Evolutionary conservation across 2,329 filamentous ascomycete species (phyloP), one percentile per base, ranked within the genome.

Genomic region (Dactylellina drechsleri): DNA sequence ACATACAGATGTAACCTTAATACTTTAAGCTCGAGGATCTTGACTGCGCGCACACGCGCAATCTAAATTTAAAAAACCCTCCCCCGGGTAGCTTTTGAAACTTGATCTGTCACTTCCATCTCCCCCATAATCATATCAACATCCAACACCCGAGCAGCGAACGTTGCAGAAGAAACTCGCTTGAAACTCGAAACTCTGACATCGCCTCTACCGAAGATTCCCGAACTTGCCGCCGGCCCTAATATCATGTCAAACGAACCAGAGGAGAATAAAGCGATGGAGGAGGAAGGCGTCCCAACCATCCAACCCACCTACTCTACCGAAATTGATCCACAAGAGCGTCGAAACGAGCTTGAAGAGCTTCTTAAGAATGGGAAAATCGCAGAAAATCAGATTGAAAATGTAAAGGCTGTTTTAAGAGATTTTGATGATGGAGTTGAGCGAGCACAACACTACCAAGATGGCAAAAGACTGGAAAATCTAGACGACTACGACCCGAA

Each of bases 331-430:
- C 41, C 62, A 50, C 41, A 67, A 67, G 53, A 67, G 54, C 64
- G 28, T 52, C 40, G 54, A 53, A 67, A 53, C 0, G 64, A 67
- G 28, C 64, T 67, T 18, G 54, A 59, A 67, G 64, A 67, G 28
- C 54, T 67, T 59, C 64, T 67, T n/a, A 59, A 59, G 28, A 59
- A 53, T 59, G 64, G 64, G 16, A 31, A 67, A 59, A 59, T 67
- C 45, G 28, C 53, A 18, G 28, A 67, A 67, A 59, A 59, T 45
- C 64, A 67, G 45, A 67, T 67, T 20, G 36, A 53, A 67, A 67
- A 67, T 59, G 64, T 67, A 26, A 67, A 67, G 23, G 64, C 64
- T 52, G 64, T 31, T 41, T 53, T 67, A 45, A 59, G 45, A 31
- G 64, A 67, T 45, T 59, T 59, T 67, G 64, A 67, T 41, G 53